Base-by-base conservation (phyloP, 148 eudicot species). In the Euryodendron excelsum region DNA sequence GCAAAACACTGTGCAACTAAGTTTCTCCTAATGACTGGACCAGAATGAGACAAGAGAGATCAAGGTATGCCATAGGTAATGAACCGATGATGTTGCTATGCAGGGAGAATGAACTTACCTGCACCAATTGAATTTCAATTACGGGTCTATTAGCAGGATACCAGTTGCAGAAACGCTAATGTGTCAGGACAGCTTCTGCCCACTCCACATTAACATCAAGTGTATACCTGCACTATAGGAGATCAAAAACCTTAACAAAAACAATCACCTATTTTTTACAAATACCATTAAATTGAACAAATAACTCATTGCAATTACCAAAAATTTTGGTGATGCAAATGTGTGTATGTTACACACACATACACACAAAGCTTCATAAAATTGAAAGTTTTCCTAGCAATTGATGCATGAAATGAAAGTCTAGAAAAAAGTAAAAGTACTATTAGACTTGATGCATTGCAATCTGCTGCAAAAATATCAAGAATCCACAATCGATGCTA, bases 191-290 rank as follows among this genome's bases (percentile, higher is more conserved):
- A 81, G 91, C 99, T 79, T 96, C 98, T 62, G 99, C 99, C 84
- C 99, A 90, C 79, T 93, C 99, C 69, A 88, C 99, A 82, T 93
- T 96, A 75, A 96, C 99, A 87, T 96, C 99, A 88, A 96, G 85
- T 28, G 99, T 97, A 80, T 96, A 96, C 84, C 99, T 96, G 77
- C 84, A 88, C 53, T 79, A 37, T 82, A 79, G 67, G 39, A 68
- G 74, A 62, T 31, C 67, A 75, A 45, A 37, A 34, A 9, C 27
- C 23, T 36, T 15, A 50, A 72, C 27, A 47, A 13, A n/a, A 41
- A 45, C 25, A n/a, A 1, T 13, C 45, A 65, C n/a, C 25, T 53
- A 39, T 34, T 25, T 34, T 23, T 10, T n/a, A 59, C 59, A 62
- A 1, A 23, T 34, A 36, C n/a, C 48, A 58, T 15, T n/a, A 13